phyloP scores from a whole-genome alignment of 2,329 filamentous ascomycete species.

The Pezicula radicicola region DNA sequence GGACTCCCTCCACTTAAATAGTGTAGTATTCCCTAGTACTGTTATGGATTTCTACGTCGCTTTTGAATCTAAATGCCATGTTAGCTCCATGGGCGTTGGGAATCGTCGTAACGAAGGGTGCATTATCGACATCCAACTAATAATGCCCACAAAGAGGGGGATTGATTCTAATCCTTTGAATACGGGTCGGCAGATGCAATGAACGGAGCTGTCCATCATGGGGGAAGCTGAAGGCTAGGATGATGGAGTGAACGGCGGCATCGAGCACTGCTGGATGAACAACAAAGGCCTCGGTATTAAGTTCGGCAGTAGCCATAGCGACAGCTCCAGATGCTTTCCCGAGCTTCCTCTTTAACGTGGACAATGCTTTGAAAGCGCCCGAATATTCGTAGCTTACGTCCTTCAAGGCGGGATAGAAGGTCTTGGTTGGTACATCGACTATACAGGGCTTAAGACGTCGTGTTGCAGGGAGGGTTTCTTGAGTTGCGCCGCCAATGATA shows the following conservation, averaged over 20 bases:
- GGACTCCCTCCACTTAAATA: not conserved
- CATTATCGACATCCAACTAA: not conserved
- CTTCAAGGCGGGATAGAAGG: not conserved
- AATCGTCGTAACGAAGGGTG: not conserved
- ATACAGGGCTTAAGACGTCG: not conserved
- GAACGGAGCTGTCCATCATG: slow-evolving; percentile 3
- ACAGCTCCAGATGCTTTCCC: not conserved
- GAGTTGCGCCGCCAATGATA: not conserved
- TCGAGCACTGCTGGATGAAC: slow-evolving; percentile 56
- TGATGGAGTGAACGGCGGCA: slow-evolving; percentile 49
- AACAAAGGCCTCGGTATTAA: not conserved
- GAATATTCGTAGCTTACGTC: slow-evolving; percentile 2
- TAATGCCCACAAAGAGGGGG: not conserved
- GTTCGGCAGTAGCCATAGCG: not conserved
- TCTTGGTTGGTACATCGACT: not conserved
- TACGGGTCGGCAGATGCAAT: slow-evolving; percentile 5
- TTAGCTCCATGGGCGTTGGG: not conserved
- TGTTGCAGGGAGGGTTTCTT: slow-evolving; percentile 1
- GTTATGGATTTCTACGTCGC: not conserved
- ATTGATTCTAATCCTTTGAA: slow-evolving; percentile 4
- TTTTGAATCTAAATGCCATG: not conserved
- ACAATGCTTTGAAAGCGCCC: not conserved
- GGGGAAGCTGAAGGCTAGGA: slow-evolving; percentile 20
- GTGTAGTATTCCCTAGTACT: not conserved
- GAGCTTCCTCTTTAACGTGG: not conserved